A percentile compares a stretch with the other conserved stretches of the same genome.
Evolutionary conservation across 371 early-diverging fungal genomes (phyloP).

Genomic region (Mucor piriformis): DNA sequence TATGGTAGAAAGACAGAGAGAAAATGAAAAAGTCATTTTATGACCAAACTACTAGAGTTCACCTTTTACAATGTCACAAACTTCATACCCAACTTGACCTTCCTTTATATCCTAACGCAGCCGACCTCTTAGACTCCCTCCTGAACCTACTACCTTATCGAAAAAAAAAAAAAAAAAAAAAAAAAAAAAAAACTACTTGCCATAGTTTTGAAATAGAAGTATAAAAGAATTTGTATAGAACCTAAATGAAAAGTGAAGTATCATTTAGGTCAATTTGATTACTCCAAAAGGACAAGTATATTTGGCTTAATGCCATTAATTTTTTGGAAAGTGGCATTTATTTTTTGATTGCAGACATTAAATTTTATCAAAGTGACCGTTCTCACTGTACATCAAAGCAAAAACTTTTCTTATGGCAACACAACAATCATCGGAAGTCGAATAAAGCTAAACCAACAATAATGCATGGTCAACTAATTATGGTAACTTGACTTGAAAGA

Average conservation of each 20-base stretch:
- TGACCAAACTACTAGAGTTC: constrained; percentile 17
- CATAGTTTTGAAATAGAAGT: too few relatives aligned
- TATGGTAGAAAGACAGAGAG: constrained; percentile 3
- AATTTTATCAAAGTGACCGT: constrained; percentile 16
- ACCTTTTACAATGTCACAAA: constrained; percentile 15
- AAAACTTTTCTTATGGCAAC: too few relatives aligned
- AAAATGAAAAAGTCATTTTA: constrained; percentile 9
- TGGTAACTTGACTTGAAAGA: too few relatives aligned
- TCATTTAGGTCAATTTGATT: constrained; percentile 9
- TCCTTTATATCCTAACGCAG: constrained; percentile 20
- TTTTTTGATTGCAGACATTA: constrained; percentile 12
- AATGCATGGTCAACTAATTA: too few relatives aligned
- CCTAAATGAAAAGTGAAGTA: constrained; percentile 2
- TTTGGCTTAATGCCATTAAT: neutral
- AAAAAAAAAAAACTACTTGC: too few relatives aligned
- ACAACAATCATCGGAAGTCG: too few relatives aligned
- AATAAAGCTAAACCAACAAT: too few relatives aligned
- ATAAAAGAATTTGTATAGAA: too few relatives aligned
- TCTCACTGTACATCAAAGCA: neutral
- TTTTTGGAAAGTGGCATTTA: constrained; percentile 4
- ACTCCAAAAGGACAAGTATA: neutral
- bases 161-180: neutral
- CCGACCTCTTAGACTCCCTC: constrained; percentile 17
- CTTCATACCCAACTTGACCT: constrained; percentile 19
- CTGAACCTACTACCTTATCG: constrained; percentile 13